These are phyloP conservation scores for Coprinellus micaceus DNA, from an alignment of 768 basidiomycete species.

Conservation along the genomic window DNA sequence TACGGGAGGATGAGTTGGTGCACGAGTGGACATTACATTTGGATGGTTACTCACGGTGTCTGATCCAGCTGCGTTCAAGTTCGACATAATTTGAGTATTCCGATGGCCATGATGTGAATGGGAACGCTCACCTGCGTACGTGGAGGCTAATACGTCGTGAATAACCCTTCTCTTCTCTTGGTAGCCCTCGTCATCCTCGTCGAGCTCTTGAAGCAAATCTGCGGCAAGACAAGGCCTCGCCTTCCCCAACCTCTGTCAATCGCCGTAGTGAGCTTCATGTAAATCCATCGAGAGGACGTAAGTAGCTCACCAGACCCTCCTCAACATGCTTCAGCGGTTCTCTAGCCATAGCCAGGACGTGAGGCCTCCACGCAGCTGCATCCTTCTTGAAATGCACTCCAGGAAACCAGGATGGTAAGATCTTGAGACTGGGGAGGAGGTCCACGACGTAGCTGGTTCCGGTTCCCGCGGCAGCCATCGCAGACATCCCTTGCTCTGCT, in stretches of 20 bases:
- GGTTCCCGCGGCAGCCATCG: constrained; percentile 23
- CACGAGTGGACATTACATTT: neutral
- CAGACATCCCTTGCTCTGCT: constrained; percentile 23
- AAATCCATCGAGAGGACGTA: neutral
- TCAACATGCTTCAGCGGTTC: neutral
- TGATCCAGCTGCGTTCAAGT: neutral
- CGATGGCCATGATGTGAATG: neutral
- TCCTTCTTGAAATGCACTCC: constrained; percentile 15
- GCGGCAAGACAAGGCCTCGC: neutral
- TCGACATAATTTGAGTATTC: neutral
- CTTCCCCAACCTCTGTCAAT: neutral
- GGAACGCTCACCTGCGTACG: neutral
- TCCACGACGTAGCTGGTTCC: constrained; percentile 34
- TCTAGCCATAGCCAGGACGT: constrained; percentile 13
- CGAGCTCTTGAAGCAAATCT: neutral
- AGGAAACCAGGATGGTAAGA: constrained; percentile 25
- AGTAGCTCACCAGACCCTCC: constrained; percentile 1
- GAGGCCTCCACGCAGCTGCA: constrained; percentile 14
- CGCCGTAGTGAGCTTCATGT: neutral
- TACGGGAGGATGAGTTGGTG: neutral
- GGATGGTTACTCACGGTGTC: neutral
- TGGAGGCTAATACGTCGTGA: neutral
- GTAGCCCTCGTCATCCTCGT: neutral
- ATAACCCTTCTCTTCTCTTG: neutral
- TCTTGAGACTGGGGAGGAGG: constrained; percentile 20